Conservation (phyloP, 179 eudicot species). For the Spergularia azorica region DNA sequence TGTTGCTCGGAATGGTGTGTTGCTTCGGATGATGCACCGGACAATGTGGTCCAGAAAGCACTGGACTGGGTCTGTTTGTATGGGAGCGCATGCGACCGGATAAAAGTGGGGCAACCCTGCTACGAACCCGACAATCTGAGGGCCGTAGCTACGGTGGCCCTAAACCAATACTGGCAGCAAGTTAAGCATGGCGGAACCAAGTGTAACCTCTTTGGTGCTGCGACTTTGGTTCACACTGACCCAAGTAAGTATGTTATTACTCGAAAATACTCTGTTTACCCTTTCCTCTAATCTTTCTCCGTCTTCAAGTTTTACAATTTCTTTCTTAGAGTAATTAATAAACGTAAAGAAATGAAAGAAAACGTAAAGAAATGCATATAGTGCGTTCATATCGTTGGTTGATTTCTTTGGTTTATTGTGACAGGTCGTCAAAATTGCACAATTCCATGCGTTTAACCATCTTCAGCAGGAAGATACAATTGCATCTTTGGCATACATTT, state of each 20-base stretch:
- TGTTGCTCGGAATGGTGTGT: slow-evolving; percentile 31
- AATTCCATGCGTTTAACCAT: slow-evolving; percentile 24
- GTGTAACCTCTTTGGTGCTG: slow-evolving; percentile 24
- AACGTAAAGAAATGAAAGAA: not conserved
- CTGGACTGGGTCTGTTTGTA: slow-evolving; percentile 30
- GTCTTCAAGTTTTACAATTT: not conserved
- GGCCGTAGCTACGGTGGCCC: slow-evolving; percentile 29
- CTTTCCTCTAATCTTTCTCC: not conserved
- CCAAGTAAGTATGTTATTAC: slow-evolving; percentile 24
- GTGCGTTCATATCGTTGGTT: not conserved
- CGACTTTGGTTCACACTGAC: slow-evolving; percentile 24
- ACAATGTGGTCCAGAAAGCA: slow-evolving; percentile 21
- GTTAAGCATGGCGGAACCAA: slow-evolving; percentile 16
- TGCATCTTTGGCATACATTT: too few species aligned
- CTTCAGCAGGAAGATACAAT: not conserved
- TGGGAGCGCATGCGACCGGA: slow-evolving; percentile 24
- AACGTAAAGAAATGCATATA: too few species aligned
- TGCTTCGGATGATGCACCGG: slow-evolving; percentile 18
- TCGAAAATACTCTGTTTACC: too few species aligned
- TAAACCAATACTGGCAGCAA: slow-evolving; percentile 33
- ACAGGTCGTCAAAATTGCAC: slow-evolving; percentile 29
- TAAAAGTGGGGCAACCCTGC: slow-evolving; percentile 24
- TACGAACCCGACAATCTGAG: slow-evolving; percentile 16
- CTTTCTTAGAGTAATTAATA: too few species aligned
- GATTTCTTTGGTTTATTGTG: not conserved